phyloP scores from a whole-genome alignment of 163 green algal genomes.

The Smithsoniella earleae region DNA sequence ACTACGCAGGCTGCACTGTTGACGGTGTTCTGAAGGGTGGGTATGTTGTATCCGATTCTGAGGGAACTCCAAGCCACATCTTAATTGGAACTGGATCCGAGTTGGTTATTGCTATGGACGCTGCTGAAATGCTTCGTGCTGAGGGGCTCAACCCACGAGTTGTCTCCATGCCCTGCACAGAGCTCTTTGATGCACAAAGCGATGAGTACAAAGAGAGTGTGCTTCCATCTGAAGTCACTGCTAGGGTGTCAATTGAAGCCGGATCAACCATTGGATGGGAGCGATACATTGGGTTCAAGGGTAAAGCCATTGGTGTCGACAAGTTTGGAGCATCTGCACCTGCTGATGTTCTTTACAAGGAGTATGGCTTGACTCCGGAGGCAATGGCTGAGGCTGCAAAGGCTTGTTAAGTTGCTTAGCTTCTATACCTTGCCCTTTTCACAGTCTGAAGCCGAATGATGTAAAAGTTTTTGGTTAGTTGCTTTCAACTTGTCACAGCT shows the following conservation, averaged over 20 bases:
- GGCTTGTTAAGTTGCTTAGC: no score
- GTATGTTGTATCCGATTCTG: constrained; percentile 72
- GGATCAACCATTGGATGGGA: constrained; percentile 86
- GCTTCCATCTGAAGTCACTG: constrained; percentile 61
- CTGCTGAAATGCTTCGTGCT: constrained; percentile 65
- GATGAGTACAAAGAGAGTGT: constrained; percentile 75
- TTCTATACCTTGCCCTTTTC: no score
- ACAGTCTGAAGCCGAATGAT: no score
- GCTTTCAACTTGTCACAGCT: no score
- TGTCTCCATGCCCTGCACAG: constrained; percentile 89
- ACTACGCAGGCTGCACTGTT: constrained; percentile 68
- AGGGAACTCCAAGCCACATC: constrained; percentile 73
- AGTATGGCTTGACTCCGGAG: constrained; percentile 87
- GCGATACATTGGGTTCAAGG: constrained; percentile 67
- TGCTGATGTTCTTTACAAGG: constrained; percentile 64
- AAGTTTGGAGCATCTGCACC: constrained; percentile 88
- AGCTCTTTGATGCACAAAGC: constrained; percentile 92
- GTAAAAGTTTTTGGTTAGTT: no score
- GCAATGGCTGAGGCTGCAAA: constrained; percentile 67
- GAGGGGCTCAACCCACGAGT: constrained; percentile 66
- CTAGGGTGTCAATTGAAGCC: constrained; percentile 85
- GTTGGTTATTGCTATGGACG: constrained; percentile 75
- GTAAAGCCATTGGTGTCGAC: constrained; percentile 83
- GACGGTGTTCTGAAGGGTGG: constrained; percentile 78
- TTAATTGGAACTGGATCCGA: constrained; percentile 86